These are phyloP conservation scores for Apiotrichum laibachii DNA, from an alignment of 1,284 basidiomycete genomes.

Conservation along the genomic window DNA sequence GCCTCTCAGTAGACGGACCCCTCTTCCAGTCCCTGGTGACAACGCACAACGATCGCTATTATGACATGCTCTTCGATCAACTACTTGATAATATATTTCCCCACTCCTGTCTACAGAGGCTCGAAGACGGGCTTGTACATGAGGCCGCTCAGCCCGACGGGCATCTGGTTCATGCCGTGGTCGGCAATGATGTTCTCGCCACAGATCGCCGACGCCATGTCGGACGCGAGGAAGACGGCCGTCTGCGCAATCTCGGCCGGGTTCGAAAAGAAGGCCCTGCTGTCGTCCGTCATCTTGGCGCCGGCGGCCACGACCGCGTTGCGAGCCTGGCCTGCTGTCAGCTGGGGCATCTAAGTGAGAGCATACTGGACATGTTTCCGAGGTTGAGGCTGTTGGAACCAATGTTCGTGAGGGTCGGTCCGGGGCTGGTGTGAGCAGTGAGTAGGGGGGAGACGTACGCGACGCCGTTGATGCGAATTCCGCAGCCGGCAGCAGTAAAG, in stretches of 20 bases:
- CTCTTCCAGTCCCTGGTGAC: no score
- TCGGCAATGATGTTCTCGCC: conserved; percentile 20
- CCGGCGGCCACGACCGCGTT: neutral
- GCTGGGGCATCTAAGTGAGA: neutral
- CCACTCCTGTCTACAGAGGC: conserved; percentile 1
- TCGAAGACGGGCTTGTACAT: conserved; percentile 7
- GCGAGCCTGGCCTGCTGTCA: neutral
- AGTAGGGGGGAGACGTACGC: neutral
- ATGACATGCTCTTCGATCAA: no score
- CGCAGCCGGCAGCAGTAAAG: conserved; percentile 11
- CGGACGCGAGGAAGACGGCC: conserved; percentile 17
- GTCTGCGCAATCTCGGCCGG: conserved; percentile 12
- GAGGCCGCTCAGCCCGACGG: conserved; percentile 6
- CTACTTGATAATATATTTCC: no score
- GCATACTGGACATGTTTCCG: conserved; percentile 10
- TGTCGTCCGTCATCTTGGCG: neutral
- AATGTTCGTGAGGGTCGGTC: conserved; percentile 13
- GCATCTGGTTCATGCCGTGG: conserved; percentile 13
- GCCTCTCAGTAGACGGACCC: no score
- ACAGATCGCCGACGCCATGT: conserved; percentile 10
- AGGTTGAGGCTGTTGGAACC: conserved; percentile 5
- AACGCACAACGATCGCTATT: no score
- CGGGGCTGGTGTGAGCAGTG: conserved; percentile 6
- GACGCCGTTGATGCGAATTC: conserved; percentile 19
- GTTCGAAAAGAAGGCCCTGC: neutral